These are phyloP conservation scores for Polysphondylium violaceum DNA, from an alignment of 78 protist genomes.

Conservation along the genomic window DNA sequence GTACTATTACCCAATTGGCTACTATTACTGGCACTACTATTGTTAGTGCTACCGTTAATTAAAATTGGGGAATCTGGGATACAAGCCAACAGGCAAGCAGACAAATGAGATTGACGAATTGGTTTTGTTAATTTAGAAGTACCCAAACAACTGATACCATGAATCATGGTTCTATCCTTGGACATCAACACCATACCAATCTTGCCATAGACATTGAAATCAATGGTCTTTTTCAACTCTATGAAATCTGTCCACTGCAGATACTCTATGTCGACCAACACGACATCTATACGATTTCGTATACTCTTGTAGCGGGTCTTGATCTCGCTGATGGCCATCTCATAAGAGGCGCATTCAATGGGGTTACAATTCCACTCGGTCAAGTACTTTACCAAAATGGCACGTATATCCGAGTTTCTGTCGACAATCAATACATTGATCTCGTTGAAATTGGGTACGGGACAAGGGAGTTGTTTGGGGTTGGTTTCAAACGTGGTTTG, in stretches of 20 bases:
- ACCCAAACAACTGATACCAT: conserved; percentile 34
- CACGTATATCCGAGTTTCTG: background rate
- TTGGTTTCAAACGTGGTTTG: conserved; percentile 10
- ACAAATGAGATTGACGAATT: conserved; percentile 52
- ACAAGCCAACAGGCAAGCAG: conserved; percentile 30
- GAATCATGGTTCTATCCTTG: conserved; percentile 33
- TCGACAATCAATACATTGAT: conserved; percentile 11
- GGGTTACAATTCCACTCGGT: conserved; percentile 50
- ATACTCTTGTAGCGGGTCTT: background rate
- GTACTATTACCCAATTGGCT: background rate
- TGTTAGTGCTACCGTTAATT: background rate
- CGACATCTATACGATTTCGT: conserved; percentile 22
- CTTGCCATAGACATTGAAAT: conserved; percentile 18
- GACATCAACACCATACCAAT: conserved; percentile 53
- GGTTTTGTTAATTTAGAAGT: conserved; percentile 61
- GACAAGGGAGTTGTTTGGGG: conserved; percentile 42
- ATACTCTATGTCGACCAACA: conserved; percentile 24
- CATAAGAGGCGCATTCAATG: background rate
- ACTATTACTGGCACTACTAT: background rate
- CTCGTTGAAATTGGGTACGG: conserved; percentile 31
- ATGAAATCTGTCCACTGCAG: conserved; percentile 14
- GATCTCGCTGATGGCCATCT: background rate
- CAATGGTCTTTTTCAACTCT: conserved; percentile 17
- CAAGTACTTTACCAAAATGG: background rate
- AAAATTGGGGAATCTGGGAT: conserved; percentile 33